Base-by-base conservation (phyloP, 495 filamentous ascomycete species). In the Clavariopsis aquatica region DNA sequence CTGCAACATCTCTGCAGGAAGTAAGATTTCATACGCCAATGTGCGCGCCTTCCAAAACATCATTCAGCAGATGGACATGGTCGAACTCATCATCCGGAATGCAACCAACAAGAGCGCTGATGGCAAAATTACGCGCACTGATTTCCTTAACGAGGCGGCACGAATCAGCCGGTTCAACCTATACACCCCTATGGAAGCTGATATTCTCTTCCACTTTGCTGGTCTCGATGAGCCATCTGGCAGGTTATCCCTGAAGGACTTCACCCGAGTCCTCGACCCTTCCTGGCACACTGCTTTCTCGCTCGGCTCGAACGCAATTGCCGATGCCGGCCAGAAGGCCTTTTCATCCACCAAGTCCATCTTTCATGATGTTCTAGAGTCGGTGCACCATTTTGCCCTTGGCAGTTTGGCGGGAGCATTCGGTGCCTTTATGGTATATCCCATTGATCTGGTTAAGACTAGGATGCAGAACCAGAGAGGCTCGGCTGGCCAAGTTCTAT, bases 401-500 rank as follows among this genome's bases (percentile, higher is more conserved):
- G 94, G 94, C 38, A 90, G 89, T 76, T 69, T 94, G 65, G 94
- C 95, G 12, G 94, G 94, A 74, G 94, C 94, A 22, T 98, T 98
- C 70, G 94, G 94, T 71, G 94, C 94, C 15, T 97, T 98, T 75
- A 95, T 98, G 87, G 94, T 98, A 43, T 98, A 98, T 75, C 94
- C 94, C 26, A 98, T 98, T 75, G 94, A 98, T 78, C 80, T 98
- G 49, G 94, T 98, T 65, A 98, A 98, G 84, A 98, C 94, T 9
- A 86, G 94, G 34, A 92, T 98, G 92, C 94, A 98, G 75, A 98
- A 98, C 78, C 94, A 98, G 78, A 84, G 94, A 55, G 85, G 84
- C 31, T 82, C 88, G 24, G 90, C 92, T 3, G 94, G 94, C 64
- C 86, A 96, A 75, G 77, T 89, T 62, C 79, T 98, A 65, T 98